Conservation (phyloP, 1,139 yeast genomes). For the Debaryomyces subglobosus region DNA sequence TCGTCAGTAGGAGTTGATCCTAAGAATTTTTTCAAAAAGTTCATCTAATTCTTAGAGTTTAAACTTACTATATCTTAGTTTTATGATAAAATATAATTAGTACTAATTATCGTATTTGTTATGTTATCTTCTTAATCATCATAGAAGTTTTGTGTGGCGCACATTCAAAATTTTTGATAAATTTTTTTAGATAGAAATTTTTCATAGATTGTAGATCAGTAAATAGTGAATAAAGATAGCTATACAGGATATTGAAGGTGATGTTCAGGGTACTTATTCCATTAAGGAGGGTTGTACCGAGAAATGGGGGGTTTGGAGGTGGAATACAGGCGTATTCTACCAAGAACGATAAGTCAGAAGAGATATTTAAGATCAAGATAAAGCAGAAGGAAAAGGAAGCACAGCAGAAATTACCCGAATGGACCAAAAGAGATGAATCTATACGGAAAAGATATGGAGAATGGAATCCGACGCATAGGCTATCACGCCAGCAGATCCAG, state of each 20-base stretch:
- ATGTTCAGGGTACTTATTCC: background rate
- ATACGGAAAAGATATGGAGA: constrained; percentile 58
- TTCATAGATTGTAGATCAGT: background rate
- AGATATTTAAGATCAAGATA: constrained; percentile 19
- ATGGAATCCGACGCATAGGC: constrained; percentile 73
- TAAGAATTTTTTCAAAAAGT: constrained; percentile 72
- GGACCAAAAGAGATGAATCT: constrained; percentile 72
- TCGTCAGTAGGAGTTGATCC: constrained; percentile 67
- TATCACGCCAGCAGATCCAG: constrained; percentile 73
- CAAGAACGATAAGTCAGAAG: constrained; percentile 13
- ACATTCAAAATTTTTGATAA: constrained; percentile 1
- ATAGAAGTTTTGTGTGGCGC: constrained; percentile 1
- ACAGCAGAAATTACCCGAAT: constrained; percentile 35
- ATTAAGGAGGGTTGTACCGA: background rate
- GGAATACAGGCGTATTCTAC: constrained; percentile 2
- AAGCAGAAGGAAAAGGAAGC: constrained; percentile 15
- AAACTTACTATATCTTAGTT: background rate
- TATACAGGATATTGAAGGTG: background rate
- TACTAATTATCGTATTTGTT: background rate
- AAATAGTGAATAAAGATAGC: background rate
- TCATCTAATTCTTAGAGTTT: constrained; percentile 49
- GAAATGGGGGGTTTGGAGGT: background rate
- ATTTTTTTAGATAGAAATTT: background rate
- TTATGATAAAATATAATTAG: background rate
- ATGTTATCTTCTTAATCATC: constrained; percentile 1